Percentiles rank a stretch among this genome's conserved stretches.
Evolutionary conservation across 306 rosid species (phyloP).

Genomic region (Ziziphus jujuba): DNA sequence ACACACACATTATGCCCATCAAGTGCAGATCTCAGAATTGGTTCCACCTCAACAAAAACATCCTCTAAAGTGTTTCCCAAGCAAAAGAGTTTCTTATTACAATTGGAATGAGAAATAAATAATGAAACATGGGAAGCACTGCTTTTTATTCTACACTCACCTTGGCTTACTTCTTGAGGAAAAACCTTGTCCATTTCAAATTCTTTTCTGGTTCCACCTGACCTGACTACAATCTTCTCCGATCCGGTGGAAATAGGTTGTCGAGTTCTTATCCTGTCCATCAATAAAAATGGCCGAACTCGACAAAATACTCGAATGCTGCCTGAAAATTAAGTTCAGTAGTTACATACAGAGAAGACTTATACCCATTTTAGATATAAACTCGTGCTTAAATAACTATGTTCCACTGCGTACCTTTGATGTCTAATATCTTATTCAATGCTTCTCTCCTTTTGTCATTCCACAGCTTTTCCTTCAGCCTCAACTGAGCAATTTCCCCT

Average conservation of each 20-base stretch:
- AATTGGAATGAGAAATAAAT: slow-evolving; percentile 1
- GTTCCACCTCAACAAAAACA: slow-evolving; percentile 83
- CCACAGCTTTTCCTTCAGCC: slow-evolving; percentile 41
- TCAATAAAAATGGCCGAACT: slow-evolving; percentile 57
- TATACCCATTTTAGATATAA: neutral
- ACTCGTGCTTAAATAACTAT: slow-evolving; percentile 1
- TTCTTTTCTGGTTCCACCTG: slow-evolving; percentile 65
- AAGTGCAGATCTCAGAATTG: slow-evolving; percentile 80
- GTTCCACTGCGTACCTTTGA: slow-evolving; percentile 60
- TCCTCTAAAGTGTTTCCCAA: slow-evolving; percentile 51
- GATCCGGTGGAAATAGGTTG: slow-evolving; percentile 57
- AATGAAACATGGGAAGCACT: slow-evolving; percentile 22
- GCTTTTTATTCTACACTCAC: slow-evolving; percentile 45
- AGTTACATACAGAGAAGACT: neutral
- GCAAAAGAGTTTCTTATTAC: slow-evolving; percentile 24
- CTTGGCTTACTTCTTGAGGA: slow-evolving; percentile 72
- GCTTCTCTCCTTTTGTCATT: slow-evolving; percentile 70
- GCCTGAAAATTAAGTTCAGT: slow-evolving; percentile 52
- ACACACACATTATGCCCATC: slow-evolving; percentile 90
- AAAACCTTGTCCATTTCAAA: slow-evolving; percentile 86
- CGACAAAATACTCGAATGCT: slow-evolving; percentile 85
- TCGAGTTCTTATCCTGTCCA: slow-evolving; percentile 43
- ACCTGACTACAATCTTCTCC: slow-evolving; percentile 62
- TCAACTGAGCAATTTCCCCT: slow-evolving; percentile 75
- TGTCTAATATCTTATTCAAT: slow-evolving; percentile 78